A percentile compares a stretch with the other conserved stretches of the same genome.
These are phyloP conservation scores for Phaffomyces opuntiae DNA, from an alignment of 805 yeast species.

Conservation along the genomic window DNA sequence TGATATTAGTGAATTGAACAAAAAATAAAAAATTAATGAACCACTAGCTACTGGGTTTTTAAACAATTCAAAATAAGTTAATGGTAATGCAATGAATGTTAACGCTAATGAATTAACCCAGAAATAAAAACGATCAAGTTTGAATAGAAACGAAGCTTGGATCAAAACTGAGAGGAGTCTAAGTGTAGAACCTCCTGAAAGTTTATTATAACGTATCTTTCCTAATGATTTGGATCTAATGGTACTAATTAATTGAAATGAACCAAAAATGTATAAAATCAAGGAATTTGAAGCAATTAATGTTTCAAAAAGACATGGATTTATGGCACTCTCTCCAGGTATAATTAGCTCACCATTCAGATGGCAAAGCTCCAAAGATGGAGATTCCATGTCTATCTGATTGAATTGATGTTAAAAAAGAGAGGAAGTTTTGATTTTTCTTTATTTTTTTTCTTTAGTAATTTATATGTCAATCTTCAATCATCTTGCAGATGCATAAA, in stretches of 20 bases:
- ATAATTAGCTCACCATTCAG: constrained; percentile 10
- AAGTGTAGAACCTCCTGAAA: constrained; percentile 11
- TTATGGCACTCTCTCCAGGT: constrained; percentile 21
- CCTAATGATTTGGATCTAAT: constrained; percentile 1
- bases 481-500: no score
- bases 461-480: no score
- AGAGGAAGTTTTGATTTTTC: background rate
- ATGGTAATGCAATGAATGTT: constrained; percentile 29
- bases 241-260: constrained; percentile 10
- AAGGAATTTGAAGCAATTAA: constrained; percentile 6
- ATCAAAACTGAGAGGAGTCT: constrained; percentile 7
- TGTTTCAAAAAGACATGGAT: constrained; percentile 20
- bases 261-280: constrained; percentile 12
- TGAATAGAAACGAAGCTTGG: constrained; percentile 8
- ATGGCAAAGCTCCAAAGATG: constrained; percentile 2
- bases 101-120: constrained; percentile 13
- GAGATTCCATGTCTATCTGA: background rate
- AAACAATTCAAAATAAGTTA: constrained; percentile 38
- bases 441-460: background rate
- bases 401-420: background rate
- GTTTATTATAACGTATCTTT: constrained; percentile 10
- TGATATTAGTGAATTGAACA: constrained; percentile 43
- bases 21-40: constrained; percentile 69
- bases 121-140: background rate
- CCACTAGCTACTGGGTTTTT: constrained; percentile 51